A percentile compares a stretch with the other conserved stretches of the same genome.
phyloP scores from a whole-genome alignment of 1,139 yeast genomes.

The Debaryomyces subglobosus region DNA sequence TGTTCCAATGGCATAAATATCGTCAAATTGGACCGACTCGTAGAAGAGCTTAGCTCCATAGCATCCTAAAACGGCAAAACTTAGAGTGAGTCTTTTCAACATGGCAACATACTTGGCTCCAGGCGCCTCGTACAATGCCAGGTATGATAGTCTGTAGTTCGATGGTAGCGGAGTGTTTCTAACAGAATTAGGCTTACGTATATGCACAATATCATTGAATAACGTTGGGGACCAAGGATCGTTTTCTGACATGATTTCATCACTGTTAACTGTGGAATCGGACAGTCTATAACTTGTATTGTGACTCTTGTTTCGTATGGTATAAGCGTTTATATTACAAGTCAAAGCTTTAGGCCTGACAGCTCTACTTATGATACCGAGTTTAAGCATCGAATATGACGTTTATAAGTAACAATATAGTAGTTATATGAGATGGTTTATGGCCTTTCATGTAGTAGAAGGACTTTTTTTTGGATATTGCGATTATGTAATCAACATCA shows the following conservation, averaged over 20 bases:
- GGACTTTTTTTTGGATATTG: background rate
- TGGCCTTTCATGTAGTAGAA: background rate
- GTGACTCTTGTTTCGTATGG: conserved; percentile 10
- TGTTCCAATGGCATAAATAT: conserved; percentile 51
- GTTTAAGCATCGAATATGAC: background rate
- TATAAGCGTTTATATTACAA: background rate
- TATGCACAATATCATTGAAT: conserved; percentile 39
- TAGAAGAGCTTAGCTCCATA: conserved; percentile 58
- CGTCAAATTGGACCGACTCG: conserved; percentile 60
- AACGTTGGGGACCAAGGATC: conserved; percentile 55
- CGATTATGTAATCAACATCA: conserved; percentile 2
- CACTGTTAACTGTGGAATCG: conserved; percentile 45
- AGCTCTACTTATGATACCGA: background rate
- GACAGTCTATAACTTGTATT: conserved; percentile 27
- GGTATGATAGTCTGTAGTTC: conserved; percentile 53
- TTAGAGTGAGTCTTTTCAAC: conserved; percentile 55
- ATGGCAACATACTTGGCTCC: conserved; percentile 57
- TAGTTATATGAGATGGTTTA: background rate
- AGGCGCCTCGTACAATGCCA: conserved; percentile 60
- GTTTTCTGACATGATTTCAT: conserved; percentile 45
- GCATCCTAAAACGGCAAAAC: conserved; percentile 57
- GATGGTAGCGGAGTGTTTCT: conserved; percentile 37
- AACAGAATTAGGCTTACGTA: conserved; percentile 28
- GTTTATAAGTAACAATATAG: background rate
- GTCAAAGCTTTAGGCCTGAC: background rate